Base-by-base conservation (phyloP, 2,329 filamentous ascomycete species). In the Paecilomyces niveus region DNA sequence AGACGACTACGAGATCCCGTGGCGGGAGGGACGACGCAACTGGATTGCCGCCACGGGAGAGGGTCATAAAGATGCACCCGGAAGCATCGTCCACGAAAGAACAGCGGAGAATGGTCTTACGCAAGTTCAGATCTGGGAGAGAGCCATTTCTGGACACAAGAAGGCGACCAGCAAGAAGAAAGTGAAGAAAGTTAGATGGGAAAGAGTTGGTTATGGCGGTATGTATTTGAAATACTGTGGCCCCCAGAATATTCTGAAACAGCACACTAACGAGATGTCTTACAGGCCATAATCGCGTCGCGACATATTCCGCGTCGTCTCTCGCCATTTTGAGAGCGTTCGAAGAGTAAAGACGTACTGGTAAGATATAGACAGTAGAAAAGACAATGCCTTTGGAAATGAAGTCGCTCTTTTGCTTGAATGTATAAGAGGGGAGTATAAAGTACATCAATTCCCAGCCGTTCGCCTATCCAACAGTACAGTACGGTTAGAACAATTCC, bases 1-100 rank as follows among this genome's bases (percentile, higher is more conserved):
- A 57, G 85, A 96, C 67, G 93, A 97, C 70, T 77, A 78, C 59
- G 90, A 96, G 65, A 96, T 97, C 60, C 86, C 89, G 0, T 93
- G 85, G 76, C 81, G 68, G 21, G 74, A 79, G 62, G 76, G 76
- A 3, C 68, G 68, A 29, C 67, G 66, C 8, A 72, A 74, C 21
- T 79, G 75, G 74, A 64, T 67, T 18, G 68, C 71, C 51, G 73
- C 74, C 9, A 74, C 70, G 0, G 72, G 71, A 8, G 68, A 68
- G 49, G 39, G 59, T 2, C 58, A 66, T 15, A 59, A 68, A 1
- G 58, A 61, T 55, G 57, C 62, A 5, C 63, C 70, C 1, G 74
- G 74, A 0, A 57, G 32, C 11, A 61, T 76, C 22, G 63, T 66
- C 2, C 64, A 71, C 13, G 60, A 72, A 45, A 66, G 67, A 26